Conservation (phyloP, 2,329 filamentous ascomycete genomes). For the Sarocladiaceae sp. region DNA sequence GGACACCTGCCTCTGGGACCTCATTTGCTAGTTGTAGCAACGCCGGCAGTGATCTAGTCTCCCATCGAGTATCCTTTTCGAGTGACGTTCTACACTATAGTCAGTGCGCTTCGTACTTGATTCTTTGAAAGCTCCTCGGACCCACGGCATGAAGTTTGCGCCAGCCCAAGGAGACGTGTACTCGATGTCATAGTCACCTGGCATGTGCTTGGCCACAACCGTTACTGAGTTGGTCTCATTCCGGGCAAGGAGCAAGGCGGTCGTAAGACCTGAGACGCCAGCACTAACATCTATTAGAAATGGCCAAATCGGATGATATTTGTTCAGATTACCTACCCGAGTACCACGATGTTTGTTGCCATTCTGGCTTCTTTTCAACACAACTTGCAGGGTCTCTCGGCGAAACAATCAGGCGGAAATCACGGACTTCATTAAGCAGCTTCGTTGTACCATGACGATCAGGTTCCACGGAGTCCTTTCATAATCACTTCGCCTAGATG, state of each 20-base stretch:
- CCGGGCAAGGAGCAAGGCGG: constrained; percentile 40
- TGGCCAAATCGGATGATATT: too few relatives aligned
- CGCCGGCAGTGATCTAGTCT: constrained; percentile 60
- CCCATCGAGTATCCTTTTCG: constrained; percentile 46
- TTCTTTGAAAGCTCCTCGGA: constrained; percentile 17
- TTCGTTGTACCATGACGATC: too few relatives aligned
- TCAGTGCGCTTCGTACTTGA: background rate
- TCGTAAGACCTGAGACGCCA: constrained; percentile 34
- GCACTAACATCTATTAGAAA: too few relatives aligned
- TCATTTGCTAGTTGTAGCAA: constrained; percentile 56
- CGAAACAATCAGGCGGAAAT: too few relatives aligned
- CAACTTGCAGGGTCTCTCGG: too few relatives aligned
- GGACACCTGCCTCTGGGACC: constrained; percentile 73
- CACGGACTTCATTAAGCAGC: too few relatives aligned
- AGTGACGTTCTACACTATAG: constrained; percentile 37
- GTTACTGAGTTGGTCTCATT: constrained; percentile 51
- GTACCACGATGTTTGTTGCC: too few relatives aligned
- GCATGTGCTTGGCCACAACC: constrained; percentile 83
- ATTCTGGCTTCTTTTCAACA: too few relatives aligned
- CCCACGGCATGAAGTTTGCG: constrained; percentile 72
- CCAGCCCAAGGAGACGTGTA: constrained; percentile 90
- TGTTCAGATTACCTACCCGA: too few relatives aligned
- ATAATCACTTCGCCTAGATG: too few relatives aligned
- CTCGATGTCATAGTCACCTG: constrained; percentile 86
- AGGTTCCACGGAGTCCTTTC: too few relatives aligned